These are phyloP conservation scores for Graphilbum fragrans DNA, from an alignment of 2,329 filamentous ascomycete genomes.

Conservation along the genomic window DNA sequence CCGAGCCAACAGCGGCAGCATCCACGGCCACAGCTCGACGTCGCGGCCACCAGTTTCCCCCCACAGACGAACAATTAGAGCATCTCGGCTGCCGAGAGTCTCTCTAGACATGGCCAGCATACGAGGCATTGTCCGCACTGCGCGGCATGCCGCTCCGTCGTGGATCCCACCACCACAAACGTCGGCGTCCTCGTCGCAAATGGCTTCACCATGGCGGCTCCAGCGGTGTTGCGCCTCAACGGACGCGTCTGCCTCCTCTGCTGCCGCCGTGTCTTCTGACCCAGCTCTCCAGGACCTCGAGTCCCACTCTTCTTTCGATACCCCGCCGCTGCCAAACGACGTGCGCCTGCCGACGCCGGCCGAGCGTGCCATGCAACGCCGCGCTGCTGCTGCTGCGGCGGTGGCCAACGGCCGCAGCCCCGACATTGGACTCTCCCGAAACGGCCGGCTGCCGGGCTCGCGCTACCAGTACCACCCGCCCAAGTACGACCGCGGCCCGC, in stretches of 20 bases:
- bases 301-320: conserved; percentile 31
- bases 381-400: background rate
- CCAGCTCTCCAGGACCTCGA: conserved; percentile 36
- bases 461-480: conserved; percentile 87
- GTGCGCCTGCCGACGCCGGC: conserved; percentile 27
- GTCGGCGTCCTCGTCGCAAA: conserved; percentile 13
- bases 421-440: conserved; percentile 8
- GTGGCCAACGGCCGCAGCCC: background rate
- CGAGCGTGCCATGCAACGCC: conserved; percentile 19
- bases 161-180: conserved; percentile 1
- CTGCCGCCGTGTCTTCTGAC: no score
- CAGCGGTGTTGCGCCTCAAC: background rate
- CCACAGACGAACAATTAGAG: no score
- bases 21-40: no score
- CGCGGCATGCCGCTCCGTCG: conserved; percentile 6
- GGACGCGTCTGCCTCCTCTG: no score
- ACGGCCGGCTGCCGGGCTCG: conserved; percentile 30
- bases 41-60: no score
- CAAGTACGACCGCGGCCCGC: conserved; percentile 85
- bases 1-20: no score
- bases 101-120: conserved; percentile 26
- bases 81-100: no score
- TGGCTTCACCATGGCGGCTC: conserved; percentile 24
- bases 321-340: conserved; percentile 26
- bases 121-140: conserved; percentile 25